phyloP scores from a whole-genome alignment of 306 rosid species.

The Urtica urens region DNA sequence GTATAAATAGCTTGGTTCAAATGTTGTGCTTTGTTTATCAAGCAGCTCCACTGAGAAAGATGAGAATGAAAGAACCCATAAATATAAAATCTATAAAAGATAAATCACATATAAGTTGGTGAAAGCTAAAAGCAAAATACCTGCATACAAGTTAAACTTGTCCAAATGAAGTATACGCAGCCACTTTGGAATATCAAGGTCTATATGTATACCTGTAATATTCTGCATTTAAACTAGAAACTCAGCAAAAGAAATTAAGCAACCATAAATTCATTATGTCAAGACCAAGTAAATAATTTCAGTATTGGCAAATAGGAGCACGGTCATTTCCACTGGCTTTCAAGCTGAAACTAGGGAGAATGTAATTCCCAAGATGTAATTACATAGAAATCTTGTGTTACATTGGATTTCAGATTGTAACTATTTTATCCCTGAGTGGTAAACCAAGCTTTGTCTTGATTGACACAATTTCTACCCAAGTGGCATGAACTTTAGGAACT shows the following conservation, averaged over 20 bases:
- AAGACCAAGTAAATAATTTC: background rate
- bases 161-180: constrained; percentile 71
- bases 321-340: too few species aligned
- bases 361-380: too few species aligned
- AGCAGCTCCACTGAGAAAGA: constrained; percentile 80
- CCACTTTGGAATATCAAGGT: constrained; percentile 94
- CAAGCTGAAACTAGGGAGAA: too few species aligned
- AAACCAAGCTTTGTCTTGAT: too few species aligned
- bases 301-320: too few species aligned
- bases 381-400: too few species aligned
- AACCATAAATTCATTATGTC: background rate
- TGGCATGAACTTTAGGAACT: too few species aligned
- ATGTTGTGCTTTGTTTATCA: constrained; percentile 62
- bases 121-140: constrained; percentile 20
- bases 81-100: background rate
- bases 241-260: constrained; percentile 12
- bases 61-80: constrained; percentile 2
- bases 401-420: too few species aligned
- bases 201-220: constrained; percentile 65
- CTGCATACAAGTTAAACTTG: constrained; percentile 63
- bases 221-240: constrained; percentile 43
- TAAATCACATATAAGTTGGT: background rate
- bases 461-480: too few species aligned
- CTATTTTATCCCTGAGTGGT: too few species aligned
- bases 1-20: constrained; percentile 83